phyloP scores from a whole-genome alignment of 2,329 filamentous ascomycete species.

The Beauveria scarabaeidicola region DNA sequence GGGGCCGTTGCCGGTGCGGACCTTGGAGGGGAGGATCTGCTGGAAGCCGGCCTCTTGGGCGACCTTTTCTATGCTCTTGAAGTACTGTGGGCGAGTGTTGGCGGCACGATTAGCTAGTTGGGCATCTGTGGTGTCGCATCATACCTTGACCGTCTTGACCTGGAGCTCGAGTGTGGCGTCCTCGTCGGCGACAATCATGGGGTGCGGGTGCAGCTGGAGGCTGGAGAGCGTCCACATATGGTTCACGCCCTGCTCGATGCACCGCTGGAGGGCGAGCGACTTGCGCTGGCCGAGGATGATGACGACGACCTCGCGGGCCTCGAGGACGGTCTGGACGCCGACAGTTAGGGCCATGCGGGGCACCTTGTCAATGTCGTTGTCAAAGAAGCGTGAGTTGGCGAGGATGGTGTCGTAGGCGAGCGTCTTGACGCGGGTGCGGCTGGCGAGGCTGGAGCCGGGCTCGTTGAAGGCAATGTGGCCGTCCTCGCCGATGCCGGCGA shows the following conservation, averaged over 20 bases:
- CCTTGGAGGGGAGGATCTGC: slow-evolving; percentile 47
- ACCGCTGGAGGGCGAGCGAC: slow-evolving; percentile 67
- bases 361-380: slow-evolving; percentile 62
- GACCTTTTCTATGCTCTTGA: slow-evolving; percentile 62
- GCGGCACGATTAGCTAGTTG: neutral
- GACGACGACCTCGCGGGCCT: slow-evolving; percentile 72
- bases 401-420: slow-evolving; percentile 80
- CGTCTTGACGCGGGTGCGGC: slow-evolving; percentile 76
- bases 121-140: neutral
- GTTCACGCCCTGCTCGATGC: slow-evolving; percentile 73
- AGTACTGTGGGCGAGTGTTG: slow-evolving; percentile 40
- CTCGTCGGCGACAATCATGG: slow-evolving; percentile 76
- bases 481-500: slow-evolving; percentile 77
- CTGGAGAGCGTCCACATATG: slow-evolving; percentile 87
- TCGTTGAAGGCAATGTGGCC: slow-evolving; percentile 90
- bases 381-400: slow-evolving; percentile 79
- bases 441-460: slow-evolving; percentile 69
- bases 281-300: slow-evolving; percentile 79
- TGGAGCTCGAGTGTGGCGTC: slow-evolving; percentile 66
- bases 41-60: slow-evolving; percentile 49
- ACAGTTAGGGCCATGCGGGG: slow-evolving; percentile 79
- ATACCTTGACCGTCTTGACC: slow-evolving; percentile 61
- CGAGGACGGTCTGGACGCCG: slow-evolving; percentile 74
- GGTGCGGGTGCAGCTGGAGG: slow-evolving; percentile 71
- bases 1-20: slow-evolving; percentile 42